Conservation (phyloP, 2,329 filamentous ascomycete genomes). For the Aspergillus calidoustus region DNA sequence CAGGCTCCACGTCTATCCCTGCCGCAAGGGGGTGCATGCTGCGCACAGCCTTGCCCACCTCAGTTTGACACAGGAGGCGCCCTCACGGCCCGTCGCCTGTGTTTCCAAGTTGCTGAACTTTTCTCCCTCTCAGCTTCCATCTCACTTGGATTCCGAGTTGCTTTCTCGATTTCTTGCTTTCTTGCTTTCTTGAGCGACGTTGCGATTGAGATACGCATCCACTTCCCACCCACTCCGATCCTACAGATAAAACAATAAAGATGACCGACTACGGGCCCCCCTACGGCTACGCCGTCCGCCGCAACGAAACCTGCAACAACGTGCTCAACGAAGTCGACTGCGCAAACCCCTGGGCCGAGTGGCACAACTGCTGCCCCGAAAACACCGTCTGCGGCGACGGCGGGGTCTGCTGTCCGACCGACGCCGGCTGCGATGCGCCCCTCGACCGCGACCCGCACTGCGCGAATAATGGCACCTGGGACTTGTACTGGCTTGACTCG, state of each 20-base stretch:
- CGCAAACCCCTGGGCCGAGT: not conserved
- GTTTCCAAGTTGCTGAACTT: too few species aligned
- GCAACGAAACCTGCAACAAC: not conserved
- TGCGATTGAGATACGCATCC: too few species aligned
- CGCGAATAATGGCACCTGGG: conserved; percentile 6
- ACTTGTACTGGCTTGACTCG: not conserved
- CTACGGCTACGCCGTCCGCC: conserved; percentile 1
- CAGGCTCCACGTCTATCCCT: too few species aligned
- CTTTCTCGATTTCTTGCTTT: too few species aligned
- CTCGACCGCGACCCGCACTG: not conserved
- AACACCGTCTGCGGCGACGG: not conserved
- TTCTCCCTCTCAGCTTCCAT: too few species aligned
- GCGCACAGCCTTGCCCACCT: too few species aligned
- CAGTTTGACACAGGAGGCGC: too few species aligned
- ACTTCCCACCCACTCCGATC: too few species aligned
- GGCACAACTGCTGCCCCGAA: conserved; percentile 2
- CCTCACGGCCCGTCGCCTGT: too few species aligned
- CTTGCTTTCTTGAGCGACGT: too few species aligned
- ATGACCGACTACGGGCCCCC: conserved; percentile 1
- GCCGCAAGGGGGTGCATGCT: too few species aligned
- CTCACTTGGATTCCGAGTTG: too few species aligned
- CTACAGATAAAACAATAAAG: not conserved
- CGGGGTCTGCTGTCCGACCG: not conserved
- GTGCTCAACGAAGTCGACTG: not conserved
- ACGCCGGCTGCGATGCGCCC: not conserved